Evolutionary conservation across 192 early-diverging fungal genomes (phyloP), one percentile per base, ranked within the genome.

Genomic region (Coemansia sp.): DNA sequence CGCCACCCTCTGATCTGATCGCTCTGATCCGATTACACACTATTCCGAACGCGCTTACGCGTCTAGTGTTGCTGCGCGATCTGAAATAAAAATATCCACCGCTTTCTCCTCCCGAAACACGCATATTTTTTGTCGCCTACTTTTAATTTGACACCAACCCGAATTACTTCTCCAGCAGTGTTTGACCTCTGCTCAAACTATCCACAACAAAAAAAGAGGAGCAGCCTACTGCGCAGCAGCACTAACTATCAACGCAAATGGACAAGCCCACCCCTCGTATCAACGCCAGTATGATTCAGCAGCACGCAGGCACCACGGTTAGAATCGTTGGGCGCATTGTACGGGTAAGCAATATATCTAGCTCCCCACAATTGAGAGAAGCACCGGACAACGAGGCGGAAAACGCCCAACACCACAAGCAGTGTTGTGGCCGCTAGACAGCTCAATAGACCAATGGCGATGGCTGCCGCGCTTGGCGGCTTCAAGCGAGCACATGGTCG

Each of bases 231-330:
- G 53, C 53, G 28, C 28, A 56, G 53, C 33, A 56, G 14, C 53
- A 13, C 21, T 51, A 35, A 2, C 43, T 45, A 45, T 45, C 43
- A 45, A 45, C 28, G 53, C 53, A 14, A 56, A 83, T 83, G 82
- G 76, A 83, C 67, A 83, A 83, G 73, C 82, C 77, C 38, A 87
- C 86, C 18, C 69, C 78, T 24, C 83, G 86, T 59, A 70, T 85
- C 79, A 87, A 85, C 74, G 83, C 86, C 59, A 74, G 74, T 28
- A 84, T 85, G 86, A 70, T 84, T 56, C 67, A 69, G 63, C 72
- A 73, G 65, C 69, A 70, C 58, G 69, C 79, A 66, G 77, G 74
- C 42, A 62, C 71, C 13, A 76, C 80, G 57, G 84, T 87, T 62
- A 76, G 86, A 50, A 69, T 87, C 50, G 79, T 78, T 55, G 86